Conservation (phyloP, 2,329 filamentous ascomycete species). For the Penicillium brevicompactum region DNA sequence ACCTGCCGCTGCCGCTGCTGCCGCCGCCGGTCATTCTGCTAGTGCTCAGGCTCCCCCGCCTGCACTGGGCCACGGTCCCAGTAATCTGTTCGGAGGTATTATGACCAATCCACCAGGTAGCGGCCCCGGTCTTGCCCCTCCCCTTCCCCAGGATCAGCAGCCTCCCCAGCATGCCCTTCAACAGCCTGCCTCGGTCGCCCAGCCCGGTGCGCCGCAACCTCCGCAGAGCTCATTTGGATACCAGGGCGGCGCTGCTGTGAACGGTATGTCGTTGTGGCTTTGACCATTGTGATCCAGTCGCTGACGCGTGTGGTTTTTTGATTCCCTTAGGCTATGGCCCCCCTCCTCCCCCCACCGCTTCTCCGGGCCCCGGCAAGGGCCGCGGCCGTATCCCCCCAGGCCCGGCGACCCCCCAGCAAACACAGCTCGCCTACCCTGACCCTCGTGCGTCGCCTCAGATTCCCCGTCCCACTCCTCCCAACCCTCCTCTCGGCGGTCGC, state of each 20-base stretch:
- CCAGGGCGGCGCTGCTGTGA: conserved; percentile 64
- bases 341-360: conserved; percentile 81
- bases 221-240: conserved; percentile 71
- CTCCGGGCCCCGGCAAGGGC: conserved; percentile 79
- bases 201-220: conserved; percentile 68
- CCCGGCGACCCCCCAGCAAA: conserved; percentile 89
- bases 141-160: conserved; percentile 67
- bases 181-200: conserved; percentile 59
- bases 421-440: conserved; percentile 83
- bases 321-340: conserved; percentile 67
- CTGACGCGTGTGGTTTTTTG: conserved; percentile 48
- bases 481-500: conserved; percentile 45
- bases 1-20: conserved; percentile 69
- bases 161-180: conserved; percentile 61
- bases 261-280: conserved; percentile 53
- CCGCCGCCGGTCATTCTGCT: conserved; percentile 75
- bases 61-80: conserved; percentile 80
- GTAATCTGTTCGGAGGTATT: conserved; percentile 91
- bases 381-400: conserved; percentile 64
- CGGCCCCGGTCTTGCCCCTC: conserved; percentile 79
- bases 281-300: conserved; percentile 40
- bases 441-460: conserved; percentile 82
- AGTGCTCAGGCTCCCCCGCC: conserved; percentile 83
- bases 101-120: conserved; percentile 89
- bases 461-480: conserved; percentile 75